phyloP scores from a whole-genome alignment of 1,284 basidiomycete genomes.

The Puccinia triticina region DNA sequence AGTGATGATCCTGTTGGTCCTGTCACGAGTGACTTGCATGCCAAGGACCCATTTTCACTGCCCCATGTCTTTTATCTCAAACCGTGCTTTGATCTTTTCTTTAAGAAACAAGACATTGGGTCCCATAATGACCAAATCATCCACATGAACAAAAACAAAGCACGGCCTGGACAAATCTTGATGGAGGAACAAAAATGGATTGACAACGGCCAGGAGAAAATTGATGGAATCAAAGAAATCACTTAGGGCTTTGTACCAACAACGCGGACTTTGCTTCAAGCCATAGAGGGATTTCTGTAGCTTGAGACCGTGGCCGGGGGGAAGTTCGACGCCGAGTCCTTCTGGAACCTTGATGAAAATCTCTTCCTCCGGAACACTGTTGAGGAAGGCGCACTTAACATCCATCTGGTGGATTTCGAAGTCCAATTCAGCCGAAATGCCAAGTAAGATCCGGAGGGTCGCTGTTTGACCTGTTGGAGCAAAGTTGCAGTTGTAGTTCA shows the following conservation, averaged over 20 bases:
- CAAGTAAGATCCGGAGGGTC: background rate
- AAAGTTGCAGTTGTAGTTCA: background rate
- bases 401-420: constrained; percentile 7
- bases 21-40: background rate
- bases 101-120: background rate
- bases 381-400: background rate
- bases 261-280: background rate
- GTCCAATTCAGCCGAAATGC: background rate
- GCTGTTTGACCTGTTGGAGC: background rate
- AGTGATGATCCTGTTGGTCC: background rate
- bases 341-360: background rate
- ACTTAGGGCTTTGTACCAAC: constrained; percentile 6
- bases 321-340: background rate
- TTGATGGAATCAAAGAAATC: background rate
- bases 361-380: background rate
- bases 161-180: background rate
- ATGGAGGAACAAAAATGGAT: constrained; percentile 14
- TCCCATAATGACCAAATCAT: constrained; percentile 10
- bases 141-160: constrained; percentile 19
- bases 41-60: background rate
- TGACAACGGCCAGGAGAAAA: background rate
- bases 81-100: background rate
- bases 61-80: constrained; percentile 26
- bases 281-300: background rate
- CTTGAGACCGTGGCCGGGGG: background rate